Base-by-base conservation (phyloP, 305 asterid species). In the Fraxinus xanthoxyloides region DNA sequence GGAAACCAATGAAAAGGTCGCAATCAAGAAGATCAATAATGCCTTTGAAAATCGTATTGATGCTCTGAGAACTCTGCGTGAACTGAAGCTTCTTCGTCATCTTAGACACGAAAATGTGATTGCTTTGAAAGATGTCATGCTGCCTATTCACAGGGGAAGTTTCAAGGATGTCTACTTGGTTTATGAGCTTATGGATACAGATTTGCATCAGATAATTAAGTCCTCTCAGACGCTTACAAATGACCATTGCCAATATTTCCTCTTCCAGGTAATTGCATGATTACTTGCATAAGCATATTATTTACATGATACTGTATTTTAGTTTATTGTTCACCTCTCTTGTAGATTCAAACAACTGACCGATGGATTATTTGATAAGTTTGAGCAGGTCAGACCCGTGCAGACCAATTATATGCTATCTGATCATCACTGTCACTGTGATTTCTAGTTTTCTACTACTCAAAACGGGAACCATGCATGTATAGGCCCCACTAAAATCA, bases 221-320 rank as follows among this genome's bases (percentile, higher is more conserved):
- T 85, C 88, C 51, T 82, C 88, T 56, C 88, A 85, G 75, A 54
- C 83, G 5, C 88, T 85, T 15, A 34, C 85, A 2, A 80, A 82
- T 79, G 88, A 85, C 80, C 88, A 85, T 79, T 85, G 88, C 84
- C 88, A 85, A 24, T 85, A 85, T 70, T 85, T 85, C 72, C 83
- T 85, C 48, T 85, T 85, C 82, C 85, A 82, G 85, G 85, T 82
- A 75, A 9, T 43, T 43, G 54, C 54, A 12, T 12, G 54, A 43
- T 43, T 43, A 43, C 17, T 43, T 43, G 54, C 54, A 43, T 43
- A 43, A 54, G 65, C 35, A 67, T 67, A 28, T 17, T 24, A 38
- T 56, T 79, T 79, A 10, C 63, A 31, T n/a, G 30, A n/a, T 54
- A 4, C 23, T 38, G 79, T 61, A 35, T 56, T 19, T 80, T 8